Base-by-base conservation (phyloP, 495 filamentous ascomycete species). In the Aspergillus wentii region DNA sequence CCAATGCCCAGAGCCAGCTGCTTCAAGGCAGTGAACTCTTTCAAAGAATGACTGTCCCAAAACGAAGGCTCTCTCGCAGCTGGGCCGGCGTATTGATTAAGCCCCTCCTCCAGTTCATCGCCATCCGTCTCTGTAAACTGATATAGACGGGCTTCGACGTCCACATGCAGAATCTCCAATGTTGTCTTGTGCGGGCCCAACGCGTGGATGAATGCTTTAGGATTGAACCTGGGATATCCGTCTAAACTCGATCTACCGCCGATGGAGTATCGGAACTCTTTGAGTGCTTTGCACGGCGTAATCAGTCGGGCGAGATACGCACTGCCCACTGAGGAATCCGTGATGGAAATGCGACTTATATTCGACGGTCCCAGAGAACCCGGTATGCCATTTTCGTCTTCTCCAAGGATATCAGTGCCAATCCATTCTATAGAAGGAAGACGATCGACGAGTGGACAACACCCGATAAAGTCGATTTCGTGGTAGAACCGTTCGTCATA, bases 351-450 rank as follows among this genome's bases (percentile, higher is more conserved):
- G 9, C 17, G 25, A 30, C 38, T 49, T 17, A 60, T 35, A 25
- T 55, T 57, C 3, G 50, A 57, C 4, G 35, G 38, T 32, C 15
- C 18, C 1, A 27, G 33, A 11, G 49, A 14, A 1, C 20, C 28
- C 10, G 6, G 13, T 0, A 25, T 18, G n/a, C n/a, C n/a, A n/a
- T n/a, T n/a, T n/a, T n/a, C n/a, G n/a, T 46, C 32, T 6, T 41
- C 35, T 14, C 36, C 29, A 18, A 57, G 30, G n/a, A 40, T 22
- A 25, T 54, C 52, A 2, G 35, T 41, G 19, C 43, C 22, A 10
- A 60, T 23, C 2, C 42, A 45, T 35, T 52, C 50, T 19, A 60
- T 56, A 8, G 56, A 52, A 8, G 46, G 53, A 14, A 60, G 49
- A 5, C 30, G 34, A 21, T 51, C 28, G 20, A 56, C 31, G 0